These are phyloP conservation scores for Turnera subulata DNA, from an alignment of 345 rosid species.

Conservation along the genomic window DNA sequence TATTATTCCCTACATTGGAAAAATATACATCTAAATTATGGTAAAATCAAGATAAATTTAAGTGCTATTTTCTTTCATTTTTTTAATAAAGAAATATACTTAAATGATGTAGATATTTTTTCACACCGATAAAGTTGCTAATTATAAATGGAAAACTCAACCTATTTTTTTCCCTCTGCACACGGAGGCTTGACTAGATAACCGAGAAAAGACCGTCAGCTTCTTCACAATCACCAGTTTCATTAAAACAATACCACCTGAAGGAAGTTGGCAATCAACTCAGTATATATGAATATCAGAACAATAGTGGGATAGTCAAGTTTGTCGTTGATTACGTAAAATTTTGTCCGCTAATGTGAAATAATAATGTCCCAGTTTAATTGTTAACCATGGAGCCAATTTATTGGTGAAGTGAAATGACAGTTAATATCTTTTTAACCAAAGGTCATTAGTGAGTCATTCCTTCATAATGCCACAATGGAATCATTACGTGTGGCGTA, in stretches of 20 bases:
- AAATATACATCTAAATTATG: too few relatives aligned
- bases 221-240: not conserved
- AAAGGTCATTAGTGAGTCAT: not conserved
- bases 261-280: conserved; percentile 16
- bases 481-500: not conserved
- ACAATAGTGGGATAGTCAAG: conserved; percentile 11
- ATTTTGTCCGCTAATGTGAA: not conserved
- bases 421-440: too few relatives aligned
- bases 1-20: too few relatives aligned
- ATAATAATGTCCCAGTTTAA: not conserved
- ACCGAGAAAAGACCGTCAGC: conserved; percentile 11
- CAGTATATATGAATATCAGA: conserved; percentile 4
- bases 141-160: too few relatives aligned
- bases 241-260: conserved; percentile 5
- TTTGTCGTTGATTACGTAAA: conserved; percentile 5
- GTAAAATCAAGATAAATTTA: too few relatives aligned
- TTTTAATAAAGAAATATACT: too few relatives aligned
- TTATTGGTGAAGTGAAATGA: not conserved
- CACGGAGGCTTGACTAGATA: conserved; percentile 11
- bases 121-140: too few relatives aligned
- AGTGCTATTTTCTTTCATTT: too few relatives aligned
- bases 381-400: not conserved
- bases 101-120: too few relatives aligned
- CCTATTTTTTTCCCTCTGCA: not conserved
- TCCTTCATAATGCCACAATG: conserved; percentile 2